These are phyloP conservation scores for Williopsis jadinii DNA, from an alignment of 1,139 yeast genomes.

Conservation along the genomic window DNA sequence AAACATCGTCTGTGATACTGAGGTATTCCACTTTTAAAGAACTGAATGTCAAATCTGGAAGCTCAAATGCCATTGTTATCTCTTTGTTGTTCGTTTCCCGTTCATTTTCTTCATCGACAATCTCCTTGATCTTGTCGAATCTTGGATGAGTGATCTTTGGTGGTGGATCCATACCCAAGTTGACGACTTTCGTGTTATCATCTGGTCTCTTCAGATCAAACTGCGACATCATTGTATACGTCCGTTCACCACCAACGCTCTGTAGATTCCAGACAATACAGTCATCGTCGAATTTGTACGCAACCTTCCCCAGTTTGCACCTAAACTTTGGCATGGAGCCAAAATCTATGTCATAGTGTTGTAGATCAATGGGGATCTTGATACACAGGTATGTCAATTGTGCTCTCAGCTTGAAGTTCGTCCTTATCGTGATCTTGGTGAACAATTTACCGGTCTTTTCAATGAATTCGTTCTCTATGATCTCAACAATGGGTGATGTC, in stretches of 20 bases:
- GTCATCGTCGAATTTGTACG: conserved; percentile 58
- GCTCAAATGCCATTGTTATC: conserved; percentile 53
- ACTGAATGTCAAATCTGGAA: conserved; percentile 63
- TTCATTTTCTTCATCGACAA: conserved; percentile 35
- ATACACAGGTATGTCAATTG: conserved; percentile 53
- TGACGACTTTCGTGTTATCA: conserved; percentile 43
- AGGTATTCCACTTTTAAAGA: conserved; percentile 69
- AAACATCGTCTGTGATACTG: conserved; percentile 59
- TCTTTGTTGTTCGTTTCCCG: conserved; percentile 23
- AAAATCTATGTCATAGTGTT: conserved; percentile 36
- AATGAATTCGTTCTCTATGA: conserved; percentile 32
- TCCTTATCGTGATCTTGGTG: conserved; percentile 32
- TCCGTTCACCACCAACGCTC: conserved; percentile 45
- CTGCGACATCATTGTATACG: conserved; percentile 55
- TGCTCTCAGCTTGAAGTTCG: conserved; percentile 62
- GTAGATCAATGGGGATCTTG: conserved; percentile 42
- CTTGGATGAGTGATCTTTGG: conserved; percentile 29
- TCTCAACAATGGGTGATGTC: conserved; percentile 20
- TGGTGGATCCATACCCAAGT: conserved; percentile 35
- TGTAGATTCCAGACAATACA: conserved; percentile 57
- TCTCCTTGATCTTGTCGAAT: conserved; percentile 27
- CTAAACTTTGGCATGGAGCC: conserved; percentile 52
- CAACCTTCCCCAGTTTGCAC: conserved; percentile 59
- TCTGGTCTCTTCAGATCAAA: conserved; percentile 39
- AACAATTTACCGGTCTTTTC: conserved; percentile 30